Evolutionary conservation across 2,329 filamentous ascomycete species (phyloP), one percentile per base, ranked within the genome.

Genomic region (Diaporthe helianthi): DNA sequence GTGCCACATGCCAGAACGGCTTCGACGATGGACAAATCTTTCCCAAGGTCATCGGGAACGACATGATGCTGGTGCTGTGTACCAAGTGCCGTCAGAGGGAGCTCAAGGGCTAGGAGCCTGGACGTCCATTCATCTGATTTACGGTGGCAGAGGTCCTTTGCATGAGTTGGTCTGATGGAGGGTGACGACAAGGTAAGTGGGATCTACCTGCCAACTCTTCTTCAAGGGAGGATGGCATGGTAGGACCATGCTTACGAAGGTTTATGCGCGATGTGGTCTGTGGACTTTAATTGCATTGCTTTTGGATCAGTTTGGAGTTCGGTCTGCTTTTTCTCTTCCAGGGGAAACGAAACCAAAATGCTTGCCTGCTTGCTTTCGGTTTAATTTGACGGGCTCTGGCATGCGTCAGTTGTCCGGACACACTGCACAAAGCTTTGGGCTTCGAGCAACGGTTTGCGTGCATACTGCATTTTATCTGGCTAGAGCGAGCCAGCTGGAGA

Each of bases 11-110:
- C 74, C 79, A 83, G 13, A 86, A 85, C 44, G 84, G 86, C 0
- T 91, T 91, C 73, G 85, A 87, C 44, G 89, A 91, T 73, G 88
- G 89, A 0, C 87, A 90, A 76, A 87, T 91, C 73, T 91, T 90
- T 76, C 87, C 88, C 49, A 85, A 86, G 71, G 81, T 86, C 65
- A 83, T 84, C 26, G 73, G 76, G 1, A 82, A 80, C n/a, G 83
- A 83, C 4, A 77, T 81, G 63, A 83, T 81, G 71, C 79, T 87
- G 55, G 85, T 90, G 24, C 78, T 90, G 71, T 91, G 89, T 77
- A 89, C 87, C n/a, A 77, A 76, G 13, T 91, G 89, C 76, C 85
- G 89, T 73, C 82, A 85, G 74, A 82, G 80, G 73, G 87, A 90
- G 78, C 80, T 90, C 73, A 91, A 90, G 81, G 82, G 51, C 13